Evolutionary conservation across 2,329 filamentous ascomycete species (phyloP), one percentile per base, ranked within the genome.

Genomic region (Aspergillus tubingensis): DNA sequence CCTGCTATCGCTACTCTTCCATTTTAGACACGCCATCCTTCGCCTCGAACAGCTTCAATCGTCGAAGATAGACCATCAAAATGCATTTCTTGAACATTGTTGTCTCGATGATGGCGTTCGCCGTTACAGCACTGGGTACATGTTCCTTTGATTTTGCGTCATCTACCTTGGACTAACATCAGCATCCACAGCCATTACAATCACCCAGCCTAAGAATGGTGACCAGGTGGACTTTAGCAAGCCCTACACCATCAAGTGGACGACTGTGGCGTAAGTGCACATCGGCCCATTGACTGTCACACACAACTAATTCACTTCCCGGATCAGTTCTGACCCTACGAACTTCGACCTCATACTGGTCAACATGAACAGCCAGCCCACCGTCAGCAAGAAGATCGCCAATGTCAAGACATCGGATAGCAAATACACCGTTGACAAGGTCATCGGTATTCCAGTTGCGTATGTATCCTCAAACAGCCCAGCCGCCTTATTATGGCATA

Each of bases 261-360:
- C 62, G 11, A 68, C 70, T 5, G 77, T 80, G 32, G 60, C 63
- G 76, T 78, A 58, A 58, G 70, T 64, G 52, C 1, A 3, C 13
- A 17, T 5, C 4, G n/a, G 32, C 4, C 25, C 49, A 2, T 17
- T 13, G 17, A 39, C 27, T 19, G 21, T 21, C 17, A 13, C 11
- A 38, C n/a, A 15, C 38, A n/a, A 8, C 48, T 17, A 47, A 27
- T 47, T n/a, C 39, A 57, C 38, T 15, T 25, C 23, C 15, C 17
- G 25, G 8, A 32, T 15, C 50, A 78, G 76, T 51, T 76, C 77
- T 44, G 80, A 82, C 57, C 76, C 78, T 0, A 54, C 68, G 3
- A 70, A 70, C 6, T 76, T 81, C 66, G 70, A 73, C 59, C 75
- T 82, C 64, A 67, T 76, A 44, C 69, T 81, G n/a, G 76, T 79